Evolutionary conservation across 257 asterid species (phyloP).

Genomic region (Jacaranda copaia): DNA sequence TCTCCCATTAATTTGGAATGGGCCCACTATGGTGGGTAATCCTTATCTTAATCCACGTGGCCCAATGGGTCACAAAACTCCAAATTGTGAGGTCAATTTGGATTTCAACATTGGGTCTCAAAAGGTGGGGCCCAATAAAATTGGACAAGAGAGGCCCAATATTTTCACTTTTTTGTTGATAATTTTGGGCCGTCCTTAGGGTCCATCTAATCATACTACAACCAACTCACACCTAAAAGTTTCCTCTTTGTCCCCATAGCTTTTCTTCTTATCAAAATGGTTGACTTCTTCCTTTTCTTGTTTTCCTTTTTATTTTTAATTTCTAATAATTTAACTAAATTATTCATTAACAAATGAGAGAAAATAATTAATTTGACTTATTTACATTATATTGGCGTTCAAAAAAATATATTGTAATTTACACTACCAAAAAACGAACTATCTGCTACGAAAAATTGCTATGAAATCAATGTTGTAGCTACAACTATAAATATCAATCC

Average conservation of each 20-base stretch:
- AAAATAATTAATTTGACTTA: too few species aligned
- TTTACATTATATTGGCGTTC: too few species aligned
- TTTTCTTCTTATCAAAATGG: neutral
- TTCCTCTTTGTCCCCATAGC: neutral
- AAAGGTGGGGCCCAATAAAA: constrained; percentile 13
- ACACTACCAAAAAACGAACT: too few species aligned
- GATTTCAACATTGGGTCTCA: constrained; percentile 21
- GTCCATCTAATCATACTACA: constrained; percentile 28
- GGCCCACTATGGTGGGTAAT: neutral
- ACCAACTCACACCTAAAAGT: constrained; percentile 10
- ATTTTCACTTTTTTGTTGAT: neutral
- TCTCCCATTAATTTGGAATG: constrained; percentile 7
- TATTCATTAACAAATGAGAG: too few species aligned
- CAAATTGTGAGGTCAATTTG: constrained; percentile 18
- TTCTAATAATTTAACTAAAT: neutral
- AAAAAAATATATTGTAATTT: too few species aligned
- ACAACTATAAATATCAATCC: too few species aligned
- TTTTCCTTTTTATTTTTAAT: neutral
- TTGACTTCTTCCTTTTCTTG: neutral
- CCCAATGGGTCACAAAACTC: constrained; percentile 18
- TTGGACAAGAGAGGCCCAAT: constrained; percentile 20
- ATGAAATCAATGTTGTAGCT: too few species aligned
- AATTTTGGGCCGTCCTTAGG: constrained; percentile 38
- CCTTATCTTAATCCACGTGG: constrained; percentile 22
- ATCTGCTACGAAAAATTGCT: too few species aligned